phyloP scores from a whole-genome alignment of 208 protist species.

The Jaenimonas drosophilae region DNA sequence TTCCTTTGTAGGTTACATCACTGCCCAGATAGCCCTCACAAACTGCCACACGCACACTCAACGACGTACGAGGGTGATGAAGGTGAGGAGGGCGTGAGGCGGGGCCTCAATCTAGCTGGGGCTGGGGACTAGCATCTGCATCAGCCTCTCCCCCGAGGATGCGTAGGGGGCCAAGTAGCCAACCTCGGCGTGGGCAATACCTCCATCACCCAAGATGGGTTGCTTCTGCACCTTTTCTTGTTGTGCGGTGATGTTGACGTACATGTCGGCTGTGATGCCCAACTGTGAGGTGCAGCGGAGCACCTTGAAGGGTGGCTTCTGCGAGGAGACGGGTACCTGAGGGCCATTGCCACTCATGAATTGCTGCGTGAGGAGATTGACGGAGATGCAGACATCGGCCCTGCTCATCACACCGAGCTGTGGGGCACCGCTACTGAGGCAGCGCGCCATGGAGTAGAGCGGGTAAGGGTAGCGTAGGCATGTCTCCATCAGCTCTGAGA shows the following conservation, averaged over 20 bases:
- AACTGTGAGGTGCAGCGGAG: conserved; percentile 11
- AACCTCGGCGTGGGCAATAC: neutral
- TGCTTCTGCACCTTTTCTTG: conserved; percentile 16
- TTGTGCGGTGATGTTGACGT: conserved; percentile 22
- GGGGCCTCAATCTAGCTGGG: no score
- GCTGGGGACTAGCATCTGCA: no score
- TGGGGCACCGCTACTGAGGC: neutral
- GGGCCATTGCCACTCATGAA: neutral
- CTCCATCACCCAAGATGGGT: conserved; percentile 6
- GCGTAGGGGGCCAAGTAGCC: no score
- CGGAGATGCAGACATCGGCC: neutral
- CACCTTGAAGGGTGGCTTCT: neutral
- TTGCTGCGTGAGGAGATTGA: neutral
- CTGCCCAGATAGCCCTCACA: no score
- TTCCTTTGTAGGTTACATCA: no score
- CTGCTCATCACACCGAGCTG: neutral
- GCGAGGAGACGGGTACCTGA: no score
- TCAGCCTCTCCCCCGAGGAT: no score
- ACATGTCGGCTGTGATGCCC: conserved; percentile 7
- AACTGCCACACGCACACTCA: no score
- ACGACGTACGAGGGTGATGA: no score
- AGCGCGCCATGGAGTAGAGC: conserved; percentile 7
- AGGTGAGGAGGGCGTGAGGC: no score
- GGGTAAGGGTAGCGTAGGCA: conserved; percentile 11
- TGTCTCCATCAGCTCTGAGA: conserved; percentile 10